phyloP scores from a whole-genome alignment of 2,329 filamentous ascomycete species.

The Plenodomus lindquistii region DNA sequence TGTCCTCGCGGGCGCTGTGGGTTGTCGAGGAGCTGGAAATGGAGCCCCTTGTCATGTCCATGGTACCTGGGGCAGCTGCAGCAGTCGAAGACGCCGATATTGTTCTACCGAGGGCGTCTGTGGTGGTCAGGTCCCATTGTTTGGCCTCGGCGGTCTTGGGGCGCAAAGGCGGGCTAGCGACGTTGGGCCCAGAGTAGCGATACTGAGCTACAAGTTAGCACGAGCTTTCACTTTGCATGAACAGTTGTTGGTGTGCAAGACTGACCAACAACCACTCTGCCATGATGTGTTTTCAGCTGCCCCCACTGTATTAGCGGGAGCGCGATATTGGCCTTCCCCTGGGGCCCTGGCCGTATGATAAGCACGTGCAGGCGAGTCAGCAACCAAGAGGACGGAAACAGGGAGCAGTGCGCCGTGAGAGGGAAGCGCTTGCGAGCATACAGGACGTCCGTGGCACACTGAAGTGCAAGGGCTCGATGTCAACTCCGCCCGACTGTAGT shows the following conservation, averaged over 20 bases:
- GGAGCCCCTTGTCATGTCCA: slow-evolving; percentile 45
- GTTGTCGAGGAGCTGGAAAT: slow-evolving; percentile 45
- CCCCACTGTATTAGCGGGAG: slow-evolving; percentile 45
- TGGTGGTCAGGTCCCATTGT: slow-evolving; percentile 43
- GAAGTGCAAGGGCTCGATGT: not conserved
- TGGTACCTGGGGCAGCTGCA: slow-evolving; percentile 23
- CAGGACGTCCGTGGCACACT: no score
- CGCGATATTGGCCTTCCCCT: slow-evolving; percentile 39
- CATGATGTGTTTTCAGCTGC: slow-evolving; percentile 43
- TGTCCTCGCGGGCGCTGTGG: slow-evolving; percentile 33
- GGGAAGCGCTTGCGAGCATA: slow-evolving; percentile 2
- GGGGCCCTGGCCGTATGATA: slow-evolving; percentile 36
- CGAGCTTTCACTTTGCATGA: not conserved
- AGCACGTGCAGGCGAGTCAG: slow-evolving; percentile 38
- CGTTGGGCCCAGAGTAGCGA: slow-evolving; percentile 37
- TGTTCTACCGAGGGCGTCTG: slow-evolving; percentile 42
- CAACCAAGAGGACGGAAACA: slow-evolving; percentile 18
- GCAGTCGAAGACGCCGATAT: slow-evolving; percentile 31
- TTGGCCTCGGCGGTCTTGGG: slow-evolving; percentile 40
- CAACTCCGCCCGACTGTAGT: slow-evolving; percentile 6
- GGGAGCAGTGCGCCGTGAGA: no score
- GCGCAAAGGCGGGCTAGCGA: slow-evolving; percentile 26
- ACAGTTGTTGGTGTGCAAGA: not conserved
- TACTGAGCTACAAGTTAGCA: slow-evolving; percentile 32
- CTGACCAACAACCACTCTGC: slow-evolving; percentile 44